Evolutionary conservation across 2,329 filamentous ascomycete species (phyloP).

Genomic region (Fusarium nisikadoi): DNA sequence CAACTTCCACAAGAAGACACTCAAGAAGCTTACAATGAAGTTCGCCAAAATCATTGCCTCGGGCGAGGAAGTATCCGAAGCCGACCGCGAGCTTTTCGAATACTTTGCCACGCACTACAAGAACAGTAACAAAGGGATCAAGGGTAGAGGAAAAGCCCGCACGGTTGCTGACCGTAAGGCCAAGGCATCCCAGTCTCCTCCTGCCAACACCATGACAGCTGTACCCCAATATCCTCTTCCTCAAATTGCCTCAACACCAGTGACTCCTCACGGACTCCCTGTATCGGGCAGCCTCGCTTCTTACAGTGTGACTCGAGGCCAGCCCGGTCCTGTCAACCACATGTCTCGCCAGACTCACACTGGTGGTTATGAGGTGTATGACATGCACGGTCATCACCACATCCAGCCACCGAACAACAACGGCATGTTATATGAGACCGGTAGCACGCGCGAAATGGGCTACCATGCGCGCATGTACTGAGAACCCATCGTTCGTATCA

Average conservation of each 20-base stretch:
- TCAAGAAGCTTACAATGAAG: constrained; percentile 74
- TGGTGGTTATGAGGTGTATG: constrained; percentile 57
- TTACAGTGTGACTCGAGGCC: constrained; percentile 48
- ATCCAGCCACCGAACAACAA: constrained; percentile 37
- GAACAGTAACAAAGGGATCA: constrained; percentile 98
- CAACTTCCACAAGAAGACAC: constrained; percentile 84
- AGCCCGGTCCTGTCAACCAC: constrained; percentile 42
- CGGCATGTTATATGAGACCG: constrained; percentile 58
- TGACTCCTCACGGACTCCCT: constrained; percentile 42
- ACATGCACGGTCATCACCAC: constrained; percentile 52
- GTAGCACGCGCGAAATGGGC: constrained; percentile 53
- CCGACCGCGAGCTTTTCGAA: constrained; percentile 80
- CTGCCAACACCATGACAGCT: constrained; percentile 19
- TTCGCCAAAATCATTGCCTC: constrained; percentile 73
- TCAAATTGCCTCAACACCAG: constrained; percentile 40
- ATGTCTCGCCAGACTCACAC: constrained; percentile 48
- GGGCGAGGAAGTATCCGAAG: constrained; percentile 64
- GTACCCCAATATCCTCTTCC: constrained; percentile 42
- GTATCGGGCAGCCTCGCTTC: constrained; percentile 46
- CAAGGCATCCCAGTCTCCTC: constrained; percentile 45
- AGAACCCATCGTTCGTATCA: constrained; percentile 16
- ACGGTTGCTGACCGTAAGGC: constrained; percentile 61
- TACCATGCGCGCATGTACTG: constrained; percentile 59
- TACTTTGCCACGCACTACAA: constrained; percentile 93
- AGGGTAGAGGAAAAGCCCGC: constrained; percentile 89